Conservation (phyloP, 805 yeast species). For the Wickerhamomyces silvicola region DNA sequence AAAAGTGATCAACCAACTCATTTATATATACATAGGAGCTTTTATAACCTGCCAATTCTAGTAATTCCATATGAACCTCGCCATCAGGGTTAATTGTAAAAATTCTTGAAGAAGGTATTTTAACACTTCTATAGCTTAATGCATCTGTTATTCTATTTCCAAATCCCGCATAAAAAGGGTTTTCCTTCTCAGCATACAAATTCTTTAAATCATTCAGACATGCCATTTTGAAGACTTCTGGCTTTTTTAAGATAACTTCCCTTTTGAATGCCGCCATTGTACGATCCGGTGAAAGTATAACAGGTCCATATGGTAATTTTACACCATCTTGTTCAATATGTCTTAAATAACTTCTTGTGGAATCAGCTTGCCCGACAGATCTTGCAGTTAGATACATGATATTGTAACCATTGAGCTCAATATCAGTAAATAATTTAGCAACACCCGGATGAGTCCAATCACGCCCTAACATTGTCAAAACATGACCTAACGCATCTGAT, state of each 20-base stretch:
- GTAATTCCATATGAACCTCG: conserved; percentile 93
- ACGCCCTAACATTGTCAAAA: conserved; percentile 84
- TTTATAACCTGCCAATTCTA: conserved; percentile 89
- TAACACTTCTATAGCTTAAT: conserved; percentile 85
- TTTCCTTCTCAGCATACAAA: conserved; percentile 54
- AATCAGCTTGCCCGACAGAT: conserved; percentile 91
- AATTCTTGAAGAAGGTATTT: conserved; percentile 88
- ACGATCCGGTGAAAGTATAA: conserved; percentile 89
- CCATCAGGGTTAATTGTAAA: conserved; percentile 96
- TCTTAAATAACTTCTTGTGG: conserved; percentile 75
- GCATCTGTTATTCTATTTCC: conserved; percentile 98
- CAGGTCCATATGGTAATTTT: conserved; percentile 83
- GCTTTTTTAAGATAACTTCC: conserved; percentile 89
- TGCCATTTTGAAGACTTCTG: conserved; percentile 98
- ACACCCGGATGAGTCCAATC: conserved; percentile 99
- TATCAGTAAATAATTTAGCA: conserved; percentile 86
- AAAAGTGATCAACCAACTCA: conserved; percentile 93
- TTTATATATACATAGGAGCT: conserved; percentile 85
- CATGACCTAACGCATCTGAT: conserved; percentile 96
- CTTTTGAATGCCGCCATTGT: conserved; percentile 92
- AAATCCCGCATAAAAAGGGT: conserved; percentile 96
- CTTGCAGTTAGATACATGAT: conserved; percentile 91
- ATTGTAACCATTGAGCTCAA: conserved; percentile 81
- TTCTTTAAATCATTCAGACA: conserved; percentile 81
- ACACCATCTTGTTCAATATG: conserved; percentile 74